phyloP scores from a whole-genome alignment of 1,284 basidiomycete species.

The Ceraceosorus bombacis region DNA sequence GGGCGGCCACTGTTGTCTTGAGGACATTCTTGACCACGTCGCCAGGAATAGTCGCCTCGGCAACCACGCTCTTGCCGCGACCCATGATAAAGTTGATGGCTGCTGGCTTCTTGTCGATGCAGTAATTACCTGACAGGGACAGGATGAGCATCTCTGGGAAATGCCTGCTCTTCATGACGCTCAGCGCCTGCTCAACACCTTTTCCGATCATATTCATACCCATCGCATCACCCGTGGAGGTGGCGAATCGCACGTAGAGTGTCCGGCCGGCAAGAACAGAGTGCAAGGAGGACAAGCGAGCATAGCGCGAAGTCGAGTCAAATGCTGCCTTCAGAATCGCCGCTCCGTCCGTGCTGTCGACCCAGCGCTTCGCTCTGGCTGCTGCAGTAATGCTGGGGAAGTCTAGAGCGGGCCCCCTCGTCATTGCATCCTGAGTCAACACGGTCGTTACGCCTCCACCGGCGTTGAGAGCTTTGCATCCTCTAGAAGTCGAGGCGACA shows the following conservation, averaged over 20 bases:
- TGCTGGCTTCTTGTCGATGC: conserved; percentile 99
- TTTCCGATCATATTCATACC: conserved; percentile 91
- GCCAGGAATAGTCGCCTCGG: conserved; percentile 87
- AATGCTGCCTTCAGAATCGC: conserved; percentile 72
- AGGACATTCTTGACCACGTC: conserved; percentile 78
- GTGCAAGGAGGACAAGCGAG: conserved; percentile 40
- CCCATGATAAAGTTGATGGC: conserved; percentile 99
- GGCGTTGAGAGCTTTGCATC: conserved; percentile 94
- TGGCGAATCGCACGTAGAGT: conserved; percentile 89
- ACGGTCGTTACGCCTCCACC: conserved; percentile 93
- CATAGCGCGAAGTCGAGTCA: conserved; percentile 64
- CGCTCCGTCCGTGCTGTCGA: conserved; percentile 77
- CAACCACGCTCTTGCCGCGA: conserved; percentile 92
- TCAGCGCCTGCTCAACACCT: conserved; percentile 71
- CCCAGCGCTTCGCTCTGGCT: conserved; percentile 78
- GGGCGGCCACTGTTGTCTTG: conserved; percentile 85
- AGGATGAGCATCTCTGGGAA: conserved; percentile 94
- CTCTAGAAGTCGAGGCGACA: conserved; percentile 92
- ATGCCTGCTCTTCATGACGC: conserved; percentile 62
- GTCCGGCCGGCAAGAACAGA: conserved; percentile 54
- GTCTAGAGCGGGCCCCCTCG: conserved; percentile 92
- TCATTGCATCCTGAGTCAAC: conserved; percentile 90
- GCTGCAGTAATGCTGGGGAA: conserved; percentile 77
- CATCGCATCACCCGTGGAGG: conserved; percentile 96
- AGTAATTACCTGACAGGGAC: conserved; percentile 93